These are phyloP conservation scores for Amylostereum chailletii DNA, from an alignment of 1,284 basidiomycete genomes.

Conservation along the genomic window DNA sequence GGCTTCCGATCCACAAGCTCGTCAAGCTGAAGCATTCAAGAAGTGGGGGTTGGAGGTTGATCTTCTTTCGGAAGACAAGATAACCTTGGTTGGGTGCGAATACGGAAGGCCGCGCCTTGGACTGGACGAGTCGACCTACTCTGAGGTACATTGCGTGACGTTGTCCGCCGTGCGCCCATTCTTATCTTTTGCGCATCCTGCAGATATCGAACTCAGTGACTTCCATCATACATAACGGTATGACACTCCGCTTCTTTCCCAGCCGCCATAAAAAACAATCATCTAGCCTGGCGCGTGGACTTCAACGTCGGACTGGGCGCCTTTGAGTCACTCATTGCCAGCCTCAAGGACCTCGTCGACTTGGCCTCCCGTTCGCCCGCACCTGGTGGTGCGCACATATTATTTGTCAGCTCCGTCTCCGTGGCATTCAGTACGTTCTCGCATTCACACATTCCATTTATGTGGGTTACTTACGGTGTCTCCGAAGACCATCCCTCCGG, in stretches of 20 bases:
- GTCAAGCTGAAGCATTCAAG: constrained; percentile 11
- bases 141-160: too few species aligned
- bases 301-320: constrained; percentile 28
- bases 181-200: constrained; percentile 7
- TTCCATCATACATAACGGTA: constrained; percentile 26
- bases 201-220: not conserved
- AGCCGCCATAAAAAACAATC: not conserved
- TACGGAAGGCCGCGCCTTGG: constrained; percentile 15
- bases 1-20: constrained; percentile 2
- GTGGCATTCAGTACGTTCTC: not conserved
- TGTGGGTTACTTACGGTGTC: not conserved
- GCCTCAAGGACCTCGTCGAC: constrained; percentile 30
- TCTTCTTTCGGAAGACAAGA: constrained; percentile 9
- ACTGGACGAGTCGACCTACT: constrained; percentile 14
- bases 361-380: constrained; percentile 24
- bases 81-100: constrained; percentile 19
- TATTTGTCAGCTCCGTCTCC: constrained; percentile 1
- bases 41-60: constrained; percentile 12
- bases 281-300: constrained; percentile 32
- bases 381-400: constrained; percentile 5
- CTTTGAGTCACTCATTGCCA: constrained; percentile 27
- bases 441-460: not conserved
- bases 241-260: constrained; percentile 1
- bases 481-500: constrained; percentile 6
- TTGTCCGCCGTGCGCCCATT: constrained; percentile 8